These are phyloP conservation scores for Xylaria sp. DNA, from an alignment of 2,329 filamentous ascomycete genomes.

Conservation along the genomic window DNA sequence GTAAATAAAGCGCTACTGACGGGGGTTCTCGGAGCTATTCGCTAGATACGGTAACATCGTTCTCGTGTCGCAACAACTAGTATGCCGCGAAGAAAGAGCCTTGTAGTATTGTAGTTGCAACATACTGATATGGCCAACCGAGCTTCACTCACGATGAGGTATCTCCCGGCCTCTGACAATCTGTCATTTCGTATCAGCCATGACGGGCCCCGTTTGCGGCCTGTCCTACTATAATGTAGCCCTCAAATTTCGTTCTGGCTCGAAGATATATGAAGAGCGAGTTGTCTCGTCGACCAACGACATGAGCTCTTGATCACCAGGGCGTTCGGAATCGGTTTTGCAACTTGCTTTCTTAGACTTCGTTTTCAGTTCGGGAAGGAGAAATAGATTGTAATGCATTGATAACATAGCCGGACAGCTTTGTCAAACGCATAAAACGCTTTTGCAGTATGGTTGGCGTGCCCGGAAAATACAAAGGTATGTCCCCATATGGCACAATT, in stretches of 20 bases:
- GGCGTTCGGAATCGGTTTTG: background rate
- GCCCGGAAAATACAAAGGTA: slow-evolving; percentile 69
- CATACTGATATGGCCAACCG: slow-evolving; percentile 25
- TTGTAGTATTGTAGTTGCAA: slow-evolving; percentile 25
- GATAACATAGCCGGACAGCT: slow-evolving; percentile 14
- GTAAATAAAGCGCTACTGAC: slow-evolving; percentile 32
- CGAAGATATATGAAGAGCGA: slow-evolving; percentile 30
- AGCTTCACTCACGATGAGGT: slow-evolving; percentile 33
- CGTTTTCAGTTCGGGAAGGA: background rate
- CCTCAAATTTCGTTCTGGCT: slow-evolving; percentile 2
- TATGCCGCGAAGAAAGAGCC: slow-evolving; percentile 33
- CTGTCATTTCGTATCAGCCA: slow-evolving; percentile 32
- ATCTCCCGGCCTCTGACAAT: slow-evolving; percentile 3
- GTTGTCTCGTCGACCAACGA: slow-evolving; percentile 6
- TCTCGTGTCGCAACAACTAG: slow-evolving; percentile 37
- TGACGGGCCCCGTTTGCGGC: slow-evolving; percentile 16
- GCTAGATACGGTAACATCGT: slow-evolving; percentile 36
- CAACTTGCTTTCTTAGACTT: background rate
- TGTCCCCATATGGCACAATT: slow-evolving; percentile 15
- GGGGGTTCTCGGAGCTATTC: slow-evolving; percentile 35
- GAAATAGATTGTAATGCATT: slow-evolving; percentile 11
- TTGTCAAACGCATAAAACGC: slow-evolving; percentile 1
- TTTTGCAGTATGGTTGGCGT: slow-evolving; percentile 66
- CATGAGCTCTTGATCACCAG: slow-evolving; percentile 19
- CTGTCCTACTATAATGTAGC: slow-evolving; percentile 26